Evolutionary conservation across 352 stramenopile species (phyloP), one percentile per base, ranked within the genome.

Genomic region (Phytophthora europaea): DNA sequence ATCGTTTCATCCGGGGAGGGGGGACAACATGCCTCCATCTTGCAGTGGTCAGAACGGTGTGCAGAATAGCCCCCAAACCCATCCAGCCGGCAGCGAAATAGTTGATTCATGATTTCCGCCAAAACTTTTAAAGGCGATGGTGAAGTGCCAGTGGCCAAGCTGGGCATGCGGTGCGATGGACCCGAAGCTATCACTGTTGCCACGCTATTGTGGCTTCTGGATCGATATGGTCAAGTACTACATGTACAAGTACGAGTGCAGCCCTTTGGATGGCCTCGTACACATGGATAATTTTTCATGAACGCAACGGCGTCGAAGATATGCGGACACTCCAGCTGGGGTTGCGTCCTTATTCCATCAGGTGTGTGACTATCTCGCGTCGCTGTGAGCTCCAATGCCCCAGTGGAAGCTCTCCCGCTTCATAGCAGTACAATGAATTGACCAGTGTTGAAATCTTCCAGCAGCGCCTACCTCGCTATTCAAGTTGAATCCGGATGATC

Each of bases 401-500:
- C 36, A n/a, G 6, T 38, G 15, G 26, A 15, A 52, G 34, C 6
- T 65, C 40, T 61, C 54, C 47, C 20, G 13, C 58, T 64, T 62
- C 36, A 26, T 20, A n/a, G 2, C 68, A 73, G 2, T n/a, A 8
- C 47, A 18, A 51, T 7, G 8, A 51, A 16, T 28, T 28, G 9
- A 31, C 47, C 47, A 53, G 52, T 70, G 40, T 52, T 34, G 26
- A 65, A 76, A 65, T 28, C 31, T 36, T 58, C 33, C 20, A 56
- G n/a, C 52, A 48, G 3, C 34, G 10, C 61, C 23, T 53, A 67
- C 52, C 54, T 60, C 23, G 31, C 12, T n/a, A 56, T 6, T 36
- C 26, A 12, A 57, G 23, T 9, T 7, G 10, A 50, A 70, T 7
- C 26, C 45, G 2, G 4, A 95, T 95, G 88, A 95, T 94, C 70